Evolutionary conservation across 768 basidiomycete species (phyloP), one percentile per base, ranked within the genome.

Genomic region (Termitomyces sp.): DNA sequence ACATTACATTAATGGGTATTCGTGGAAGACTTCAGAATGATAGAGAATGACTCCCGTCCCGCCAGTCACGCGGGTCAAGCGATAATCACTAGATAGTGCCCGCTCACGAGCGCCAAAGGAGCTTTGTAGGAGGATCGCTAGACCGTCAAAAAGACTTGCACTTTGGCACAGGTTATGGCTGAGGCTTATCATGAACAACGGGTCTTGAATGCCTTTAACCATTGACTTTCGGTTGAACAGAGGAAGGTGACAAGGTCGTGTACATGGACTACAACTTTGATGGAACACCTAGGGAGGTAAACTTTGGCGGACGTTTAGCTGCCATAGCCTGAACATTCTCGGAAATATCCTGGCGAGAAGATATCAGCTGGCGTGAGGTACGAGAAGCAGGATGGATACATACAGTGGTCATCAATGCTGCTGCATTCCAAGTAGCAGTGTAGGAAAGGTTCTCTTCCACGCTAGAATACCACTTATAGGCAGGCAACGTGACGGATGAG

Each of bases 341-440:
- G 11, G 61, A 56, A 30, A 76, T 73, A 64, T 77, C 76, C 77
- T 78, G 19, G 9, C 45, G n/a, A 27, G 37, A 30, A 25, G 7
- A n/a, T 16, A 37, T 25, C 25, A 41, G 44, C 14, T 25, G 14
- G 30, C 27, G 1, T 3, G 8, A 32, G 6, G 19, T 23, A 12
- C 28, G 41, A 9, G 48, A 21, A 23, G 37, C 48, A 48, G 9
- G 10, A n/a, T 7, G 6, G 48, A 52, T 11, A 59, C 63, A 19
- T 28, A 77, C 79, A 25, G 70, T 67, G 0, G 77, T 76, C 61
- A 75, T 70, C 16, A 79, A 59, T 5, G 75, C 73, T 35, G 71
- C 72, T 2, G 71, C 69, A 62, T 77, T 79, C 77, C 79, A 79
- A 5, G 68, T 66, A 11, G 72, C 72, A 1, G 76, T 78, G 52